Percentiles rank a stretch among this genome's conserved stretches.
Conservation (phyloP, 2,329 filamentous ascomycete species). For the Beauveria sp. region DNA sequence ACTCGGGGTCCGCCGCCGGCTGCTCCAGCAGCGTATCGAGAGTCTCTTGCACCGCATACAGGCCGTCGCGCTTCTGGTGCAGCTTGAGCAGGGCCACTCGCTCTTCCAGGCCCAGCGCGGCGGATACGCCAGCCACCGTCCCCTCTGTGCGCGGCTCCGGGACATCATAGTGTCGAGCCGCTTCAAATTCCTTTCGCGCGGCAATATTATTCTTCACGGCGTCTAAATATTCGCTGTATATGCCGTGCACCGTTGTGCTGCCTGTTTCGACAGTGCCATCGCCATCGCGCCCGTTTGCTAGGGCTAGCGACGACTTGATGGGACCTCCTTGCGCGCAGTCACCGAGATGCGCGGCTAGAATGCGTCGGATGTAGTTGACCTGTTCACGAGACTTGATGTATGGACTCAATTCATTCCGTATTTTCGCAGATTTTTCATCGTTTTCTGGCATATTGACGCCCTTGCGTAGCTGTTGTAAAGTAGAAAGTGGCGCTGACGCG, state of each 20-base stretch:
- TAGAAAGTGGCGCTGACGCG: not conserved
- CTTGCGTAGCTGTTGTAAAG: not conserved
- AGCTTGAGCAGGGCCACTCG: constrained; percentile 45
- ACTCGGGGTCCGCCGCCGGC: constrained; percentile 42
- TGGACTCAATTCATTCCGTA: constrained; percentile 38
- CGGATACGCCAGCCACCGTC: constrained; percentile 14
- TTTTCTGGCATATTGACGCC: constrained; percentile 22
- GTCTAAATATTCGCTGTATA: constrained; percentile 48
- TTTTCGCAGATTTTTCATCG: constrained; percentile 25
- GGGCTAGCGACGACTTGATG: constrained; percentile 38
- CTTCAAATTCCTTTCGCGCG: constrained; percentile 41
- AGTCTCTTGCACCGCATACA: constrained; percentile 43
- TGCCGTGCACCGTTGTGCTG: constrained; percentile 33
- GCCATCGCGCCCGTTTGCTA: constrained; percentile 32
- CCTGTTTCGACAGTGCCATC: constrained; percentile 14
- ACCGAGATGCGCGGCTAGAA: constrained; percentile 46
- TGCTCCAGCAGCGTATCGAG: constrained; percentile 43
- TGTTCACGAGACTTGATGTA: constrained; percentile 52
- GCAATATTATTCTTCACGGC: constrained; percentile 45
- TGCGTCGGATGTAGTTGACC: constrained; percentile 45
- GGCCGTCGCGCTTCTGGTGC: constrained; percentile 41
- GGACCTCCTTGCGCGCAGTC: constrained; percentile 35
- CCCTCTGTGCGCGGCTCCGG: constrained; percentile 5
- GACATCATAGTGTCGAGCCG: constrained; percentile 15
- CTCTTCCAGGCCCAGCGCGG: constrained; percentile 32